Conservation (phyloP, 441 rosid species). For the Pelargonium australe region DNA sequence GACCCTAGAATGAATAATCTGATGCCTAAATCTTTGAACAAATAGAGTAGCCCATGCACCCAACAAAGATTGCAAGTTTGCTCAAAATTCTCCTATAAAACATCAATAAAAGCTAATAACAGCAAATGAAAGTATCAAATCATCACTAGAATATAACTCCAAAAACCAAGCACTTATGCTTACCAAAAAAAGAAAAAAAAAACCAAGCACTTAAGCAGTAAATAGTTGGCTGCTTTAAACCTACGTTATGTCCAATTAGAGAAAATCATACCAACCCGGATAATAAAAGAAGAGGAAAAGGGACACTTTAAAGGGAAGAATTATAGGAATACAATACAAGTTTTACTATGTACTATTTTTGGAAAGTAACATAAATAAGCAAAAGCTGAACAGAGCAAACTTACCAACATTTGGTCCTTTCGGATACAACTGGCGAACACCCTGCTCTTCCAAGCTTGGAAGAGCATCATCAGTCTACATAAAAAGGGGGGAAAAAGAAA, state of each 20-base stretch:
- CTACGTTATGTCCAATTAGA: not conserved
- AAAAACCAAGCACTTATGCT: slow-evolving; percentile 1
- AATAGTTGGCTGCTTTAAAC: not conserved
- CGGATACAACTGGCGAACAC: slow-evolving; percentile 79
- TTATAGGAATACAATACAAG: not conserved
- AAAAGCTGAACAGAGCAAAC: slow-evolving; percentile 10
- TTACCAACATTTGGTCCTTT: slow-evolving; percentile 70
- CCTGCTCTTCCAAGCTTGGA: slow-evolving; percentile 94
- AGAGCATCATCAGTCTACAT: slow-evolving; percentile 79
- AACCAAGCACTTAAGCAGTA: not conserved
- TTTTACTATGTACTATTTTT: not conserved
- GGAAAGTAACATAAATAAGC: not conserved
- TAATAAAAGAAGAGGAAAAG: no score
- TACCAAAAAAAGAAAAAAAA: no score
- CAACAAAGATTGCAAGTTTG: not conserved
- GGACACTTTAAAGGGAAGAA: no score
- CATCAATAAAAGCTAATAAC: not conserved
- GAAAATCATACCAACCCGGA: no score
- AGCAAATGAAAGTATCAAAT: slow-evolving; percentile 2
- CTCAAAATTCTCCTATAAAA: not conserved
- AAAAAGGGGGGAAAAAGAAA: not conserved
- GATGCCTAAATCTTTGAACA: not conserved
- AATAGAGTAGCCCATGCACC: not conserved
- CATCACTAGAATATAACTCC: not conserved
- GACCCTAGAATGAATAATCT: slow-evolving; percentile 2